Evolutionary conservation across 164 flowering plant species (phyloP).

Genomic region (Liquidambar formosana): DNA sequence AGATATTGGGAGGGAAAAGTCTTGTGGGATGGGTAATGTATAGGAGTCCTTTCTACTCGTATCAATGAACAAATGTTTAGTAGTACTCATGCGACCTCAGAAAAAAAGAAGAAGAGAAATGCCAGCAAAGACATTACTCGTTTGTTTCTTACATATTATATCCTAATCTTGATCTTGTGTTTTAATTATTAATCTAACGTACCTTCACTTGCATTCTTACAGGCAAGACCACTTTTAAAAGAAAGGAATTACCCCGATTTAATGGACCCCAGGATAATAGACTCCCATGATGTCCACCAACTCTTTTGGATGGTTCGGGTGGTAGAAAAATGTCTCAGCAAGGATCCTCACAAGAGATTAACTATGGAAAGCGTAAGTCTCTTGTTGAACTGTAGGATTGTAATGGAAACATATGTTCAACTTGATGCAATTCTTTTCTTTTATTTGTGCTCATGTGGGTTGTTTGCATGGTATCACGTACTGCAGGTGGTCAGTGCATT

Average conservation of each 20-base stretch:
- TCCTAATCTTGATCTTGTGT: too few relatives aligned
- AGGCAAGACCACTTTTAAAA: slow-evolving; percentile 75
- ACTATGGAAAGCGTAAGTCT: slow-evolving; percentile 56
- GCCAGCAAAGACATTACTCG: too few relatives aligned
- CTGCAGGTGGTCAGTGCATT: slow-evolving; percentile 28
- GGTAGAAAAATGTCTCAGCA: slow-evolving; percentile 57
- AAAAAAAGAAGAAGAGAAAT: too few relatives aligned
- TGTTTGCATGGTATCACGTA: neutral
- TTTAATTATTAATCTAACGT: too few relatives aligned
- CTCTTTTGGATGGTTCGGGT: slow-evolving; percentile 71
- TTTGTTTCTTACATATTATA: too few relatives aligned
- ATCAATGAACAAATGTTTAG: too few relatives aligned
- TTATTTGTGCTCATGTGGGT: neutral
- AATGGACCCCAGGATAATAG: slow-evolving; percentile 51
- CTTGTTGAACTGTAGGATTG: too few relatives aligned
- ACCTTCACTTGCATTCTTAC: slow-evolving; percentile 16
- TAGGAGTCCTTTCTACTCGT: neutral
- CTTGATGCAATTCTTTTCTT: too few relatives aligned
- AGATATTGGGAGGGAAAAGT: slow-evolving; percentile 46
- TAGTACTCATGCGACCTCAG: too few relatives aligned
- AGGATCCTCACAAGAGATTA: slow-evolving; percentile 52
- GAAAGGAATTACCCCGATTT: slow-evolving; percentile 64
- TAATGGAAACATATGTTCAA: too few relatives aligned
- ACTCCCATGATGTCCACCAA: slow-evolving; percentile 65
- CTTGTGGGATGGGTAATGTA: slow-evolving; percentile 70